These are phyloP conservation scores for Ascochyta clinopodiicola DNA, from an alignment of 2,329 filamentous ascomycete species.

Conservation along the genomic window DNA sequence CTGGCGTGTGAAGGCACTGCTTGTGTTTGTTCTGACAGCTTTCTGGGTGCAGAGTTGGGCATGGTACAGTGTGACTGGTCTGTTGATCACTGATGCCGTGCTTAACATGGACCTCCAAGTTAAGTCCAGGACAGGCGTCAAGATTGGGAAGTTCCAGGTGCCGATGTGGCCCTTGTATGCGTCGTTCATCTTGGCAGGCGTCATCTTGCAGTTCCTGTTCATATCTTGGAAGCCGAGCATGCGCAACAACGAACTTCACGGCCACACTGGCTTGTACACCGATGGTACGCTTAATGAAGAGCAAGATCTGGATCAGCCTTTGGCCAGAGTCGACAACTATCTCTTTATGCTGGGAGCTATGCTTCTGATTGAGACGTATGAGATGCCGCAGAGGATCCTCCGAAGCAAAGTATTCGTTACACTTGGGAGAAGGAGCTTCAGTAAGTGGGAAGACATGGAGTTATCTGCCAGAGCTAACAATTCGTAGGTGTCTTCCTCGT, in stretches of 20 bases:
- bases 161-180: constrained; percentile 44
- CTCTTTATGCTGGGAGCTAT: constrained; percentile 53
- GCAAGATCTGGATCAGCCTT: constrained; percentile 43
- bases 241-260: constrained; percentile 47
- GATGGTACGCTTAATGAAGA: constrained; percentile 46
- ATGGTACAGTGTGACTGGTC: constrained; percentile 54
- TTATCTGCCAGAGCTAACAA: constrained; percentile 17
- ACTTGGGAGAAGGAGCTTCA: constrained; percentile 53
- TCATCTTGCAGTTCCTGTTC: constrained; percentile 54
- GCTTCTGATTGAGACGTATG: constrained; percentile 51
- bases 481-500: constrained; percentile 51
- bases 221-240: constrained; percentile 48
- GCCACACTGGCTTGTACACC: constrained; percentile 53
- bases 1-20: constrained; percentile 51
- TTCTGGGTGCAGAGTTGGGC: constrained; percentile 58
- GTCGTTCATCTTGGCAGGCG: constrained; percentile 43
- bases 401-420: constrained; percentile 44
- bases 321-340: constrained; percentile 53
- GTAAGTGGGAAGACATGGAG: constrained; percentile 40
- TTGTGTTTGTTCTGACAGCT: constrained; percentile 52
- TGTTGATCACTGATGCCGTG: constrained; percentile 57
- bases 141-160: constrained; percentile 18
- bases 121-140: constrained; percentile 27
- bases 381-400: constrained; percentile 46
- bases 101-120: constrained; percentile 51